A percentile compares a stretch with the other conserved stretches of the same genome.
These are phyloP conservation scores for Diaporthe citri DNA, from an alignment of 2,329 filamentous ascomycete genomes.

Conservation along the genomic window DNA sequence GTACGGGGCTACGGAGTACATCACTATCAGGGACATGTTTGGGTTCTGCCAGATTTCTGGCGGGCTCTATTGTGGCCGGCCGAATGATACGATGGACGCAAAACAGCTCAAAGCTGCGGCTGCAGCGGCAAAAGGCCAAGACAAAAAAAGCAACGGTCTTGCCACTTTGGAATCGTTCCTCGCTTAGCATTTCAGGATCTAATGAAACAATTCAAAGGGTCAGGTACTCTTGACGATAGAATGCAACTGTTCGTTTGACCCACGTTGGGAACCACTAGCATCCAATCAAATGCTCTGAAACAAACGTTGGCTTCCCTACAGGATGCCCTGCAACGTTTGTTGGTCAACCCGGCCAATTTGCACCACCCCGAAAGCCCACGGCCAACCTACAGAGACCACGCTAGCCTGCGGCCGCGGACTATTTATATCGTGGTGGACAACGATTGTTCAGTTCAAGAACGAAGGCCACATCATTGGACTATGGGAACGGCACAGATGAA, in stretches of 20 bases:
- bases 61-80: no score
- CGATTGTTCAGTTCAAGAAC: no score
- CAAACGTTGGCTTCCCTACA: neutral
- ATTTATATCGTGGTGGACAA: slow-evolving; percentile 1
- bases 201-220: neutral
- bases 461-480: no score
- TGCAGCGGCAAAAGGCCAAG: neutral
- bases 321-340: neutral
- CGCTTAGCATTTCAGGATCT: neutral
- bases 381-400: neutral
- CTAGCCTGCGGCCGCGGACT: neutral
- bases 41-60: no score
- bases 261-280: neutral
- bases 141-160: neutral
- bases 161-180: no score
- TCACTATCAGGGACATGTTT: no score
- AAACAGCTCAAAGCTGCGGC: no score
- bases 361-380: neutral
- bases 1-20: no score
- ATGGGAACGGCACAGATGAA: neutral
- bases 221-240: neutral
- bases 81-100: no score
- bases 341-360: neutral
- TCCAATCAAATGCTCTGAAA: slow-evolving; percentile 3
- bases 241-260: neutral